Evolutionary conservation across 2,329 filamentous ascomycete genomes (phyloP).

Genomic region (Diaporthe citrichinensis): DNA sequence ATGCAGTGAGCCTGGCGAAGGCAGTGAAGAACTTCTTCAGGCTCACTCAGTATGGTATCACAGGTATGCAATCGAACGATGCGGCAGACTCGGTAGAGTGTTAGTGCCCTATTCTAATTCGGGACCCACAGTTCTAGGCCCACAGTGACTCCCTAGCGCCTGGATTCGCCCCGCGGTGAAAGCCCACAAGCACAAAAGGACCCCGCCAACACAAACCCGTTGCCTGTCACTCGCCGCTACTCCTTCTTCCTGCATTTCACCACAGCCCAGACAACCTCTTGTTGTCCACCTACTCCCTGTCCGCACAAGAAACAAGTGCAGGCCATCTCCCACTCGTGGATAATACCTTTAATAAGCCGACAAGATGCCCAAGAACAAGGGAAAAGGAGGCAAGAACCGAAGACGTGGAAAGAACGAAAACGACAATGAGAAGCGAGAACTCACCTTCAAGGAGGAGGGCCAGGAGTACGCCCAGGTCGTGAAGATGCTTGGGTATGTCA

Average conservation of each 20-base stretch:
- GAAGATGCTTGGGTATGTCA: constrained; percentile 84
- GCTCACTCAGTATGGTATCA: not conserved
- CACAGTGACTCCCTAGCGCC: constrained; percentile 30
- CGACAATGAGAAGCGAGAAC: constrained; percentile 86
- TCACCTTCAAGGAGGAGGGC: constrained; percentile 86
- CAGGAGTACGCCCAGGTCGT: constrained; percentile 80
- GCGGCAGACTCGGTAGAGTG: not conserved
- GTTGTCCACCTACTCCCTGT: constrained; percentile 58
- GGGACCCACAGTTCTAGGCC: constrained; percentile 10
- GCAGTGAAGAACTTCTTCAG: not conserved
- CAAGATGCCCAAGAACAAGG: constrained; percentile 43
- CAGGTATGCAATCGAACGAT: constrained; percentile 25
- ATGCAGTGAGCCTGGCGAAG: not conserved
- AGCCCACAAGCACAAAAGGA: constrained; percentile 41
- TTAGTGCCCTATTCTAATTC: constrained; percentile 6
- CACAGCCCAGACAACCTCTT: not conserved
- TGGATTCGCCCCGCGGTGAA: constrained; percentile 33
- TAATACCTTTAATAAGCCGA: constrained; percentile 3
- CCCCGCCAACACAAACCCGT: constrained; percentile 40
- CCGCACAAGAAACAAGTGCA: constrained; percentile 64
- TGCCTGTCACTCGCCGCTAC: constrained; percentile 34
- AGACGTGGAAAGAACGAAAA: constrained; percentile 78
- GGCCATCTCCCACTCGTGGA: constrained; percentile 58
- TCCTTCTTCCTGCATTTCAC: constrained; percentile 17
- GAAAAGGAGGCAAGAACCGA: constrained; percentile 44